Conservation (phyloP, 2,329 filamentous ascomycete genomes). For the Orbilia oligospora region DNA sequence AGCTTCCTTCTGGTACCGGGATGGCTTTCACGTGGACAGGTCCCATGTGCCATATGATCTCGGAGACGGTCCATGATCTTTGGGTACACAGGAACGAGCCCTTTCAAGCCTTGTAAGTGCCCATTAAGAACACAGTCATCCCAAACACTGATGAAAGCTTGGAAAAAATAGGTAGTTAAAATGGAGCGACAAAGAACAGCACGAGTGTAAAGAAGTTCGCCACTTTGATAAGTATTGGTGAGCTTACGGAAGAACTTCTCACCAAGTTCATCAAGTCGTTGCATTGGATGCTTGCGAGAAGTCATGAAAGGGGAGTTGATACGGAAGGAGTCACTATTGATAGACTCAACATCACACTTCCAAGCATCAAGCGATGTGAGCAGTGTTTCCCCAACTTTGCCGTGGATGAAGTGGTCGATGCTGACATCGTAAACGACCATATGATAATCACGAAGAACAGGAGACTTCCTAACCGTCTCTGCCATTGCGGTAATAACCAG, state of each 20-base stretch:
- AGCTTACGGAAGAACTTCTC: slow-evolving; percentile 57
- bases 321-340: slow-evolving; percentile 43
- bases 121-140: slow-evolving; percentile 50
- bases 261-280: slow-evolving; percentile 51
- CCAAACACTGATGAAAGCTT: slow-evolving; percentile 48
- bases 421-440: slow-evolving; percentile 45
- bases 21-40: slow-evolving; percentile 49
- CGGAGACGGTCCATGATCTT: slow-evolving; percentile 42
- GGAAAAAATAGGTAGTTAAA: slow-evolving; percentile 47
- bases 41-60: slow-evolving; percentile 30
- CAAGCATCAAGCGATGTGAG: slow-evolving; percentile 35
- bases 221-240: slow-evolving; percentile 40
- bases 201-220: slow-evolving; percentile 48
- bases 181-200: slow-evolving; percentile 53
- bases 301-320: slow-evolving; percentile 47
- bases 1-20: neutral
- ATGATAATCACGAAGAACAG: slow-evolving; percentile 34
- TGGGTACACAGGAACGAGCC: slow-evolving; percentile 18
- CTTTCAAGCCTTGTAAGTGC: slow-evolving; percentile 38
- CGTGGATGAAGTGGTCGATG: slow-evolving; percentile 46
- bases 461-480: slow-evolving; percentile 24
- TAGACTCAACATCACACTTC: neutral
- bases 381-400: slow-evolving; percentile 19
- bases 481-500: slow-evolving; percentile 33
- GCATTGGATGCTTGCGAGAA: slow-evolving; percentile 50